Evolutionary conservation across 148 eudicot genomes (phyloP), one percentile per base, ranked within the genome.

Genomic region (Arctostaphylos glauca): DNA sequence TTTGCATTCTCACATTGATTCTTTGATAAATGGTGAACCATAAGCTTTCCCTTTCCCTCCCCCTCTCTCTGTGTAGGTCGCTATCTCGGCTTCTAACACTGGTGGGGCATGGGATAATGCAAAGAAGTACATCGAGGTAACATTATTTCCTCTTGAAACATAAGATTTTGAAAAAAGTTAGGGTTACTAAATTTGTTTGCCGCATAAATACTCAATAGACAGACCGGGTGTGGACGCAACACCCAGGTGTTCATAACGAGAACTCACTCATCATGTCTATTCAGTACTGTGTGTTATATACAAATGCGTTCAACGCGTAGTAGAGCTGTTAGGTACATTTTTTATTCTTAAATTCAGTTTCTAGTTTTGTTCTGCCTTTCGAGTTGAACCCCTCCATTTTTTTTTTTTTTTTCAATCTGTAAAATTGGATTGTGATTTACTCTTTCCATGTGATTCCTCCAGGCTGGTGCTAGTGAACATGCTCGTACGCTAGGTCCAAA

Each of bases 101-200:
- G 99, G 99, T 76, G 99, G 99, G 85, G 99, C 99, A 64, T 96
- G 99, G 99, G 99, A 96, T 85, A 96, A 96, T 81, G 99, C 99
- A 53, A 96, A 96, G 93, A 96, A 96, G 86, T 96, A 96, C 82
- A 96, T 96, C 50, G 99, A 96, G 83, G 82, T 80, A 13, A 56
- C 9, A n/a, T 21, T 25, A 48, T 79, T 64, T 21, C 8, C 72
- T 23, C 31, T 18, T 78, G 52, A 52, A 58, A 77, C 49, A 7
- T 38, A 38, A 14, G 6, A 78, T 41, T 59, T 43, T 44, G n/a
- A 21, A n/a, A n/a, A 9, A 64, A 6, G 67, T 38, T 64, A 64
- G 2, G 43, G 70, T 9, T 23, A 64, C 31, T 25, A 9, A 64
- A 64, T 64, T 64, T 23, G 4, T 64, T 3, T 64, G 4, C 70